A percentile compares a stretch with the other conserved stretches of the same genome.
phyloP scores from a whole-genome alignment of 257 asterid species.

The Solanum verrucosum region DNA sequence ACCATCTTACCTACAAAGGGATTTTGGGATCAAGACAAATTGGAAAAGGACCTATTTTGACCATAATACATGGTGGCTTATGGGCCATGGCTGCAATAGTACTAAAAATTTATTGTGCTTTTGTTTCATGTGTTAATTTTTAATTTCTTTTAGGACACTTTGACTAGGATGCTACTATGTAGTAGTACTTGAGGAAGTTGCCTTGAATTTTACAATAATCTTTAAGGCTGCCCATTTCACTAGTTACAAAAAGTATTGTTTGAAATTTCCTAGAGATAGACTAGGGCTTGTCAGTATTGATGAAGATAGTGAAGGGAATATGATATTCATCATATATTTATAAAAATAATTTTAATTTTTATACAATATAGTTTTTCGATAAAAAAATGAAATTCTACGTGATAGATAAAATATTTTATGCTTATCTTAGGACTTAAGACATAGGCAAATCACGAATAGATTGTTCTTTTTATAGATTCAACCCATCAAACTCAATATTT shows the following conservation, averaged over 20 bases:
- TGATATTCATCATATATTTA: not conserved
- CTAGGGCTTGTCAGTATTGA: not conserved
- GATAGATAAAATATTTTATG: not conserved
- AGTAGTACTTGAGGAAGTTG: not conserved
- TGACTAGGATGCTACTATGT: not conserved
- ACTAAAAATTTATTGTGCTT: not conserved
- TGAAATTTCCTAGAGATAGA: not conserved
- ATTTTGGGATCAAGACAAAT: not conserved
- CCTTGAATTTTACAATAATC: not conserved
- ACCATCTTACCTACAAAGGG: not conserved
- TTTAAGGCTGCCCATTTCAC: not conserved
- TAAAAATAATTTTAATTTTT: not conserved
- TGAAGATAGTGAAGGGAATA: not conserved
- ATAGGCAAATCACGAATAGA: not conserved
- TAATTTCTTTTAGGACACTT: not conserved
- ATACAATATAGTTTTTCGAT: not conserved
- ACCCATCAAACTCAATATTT: not conserved
- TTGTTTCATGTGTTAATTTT: not conserved
- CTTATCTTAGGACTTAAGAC: not conserved
- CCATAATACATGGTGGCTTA: not conserved
- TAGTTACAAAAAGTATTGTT: too few species aligned
- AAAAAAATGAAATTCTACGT: not conserved
- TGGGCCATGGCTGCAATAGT: not conserved
- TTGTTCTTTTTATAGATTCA: not conserved
- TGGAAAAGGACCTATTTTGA: not conserved